These are phyloP conservation scores for Rhodamnia argentea DNA, from an alignment of 345 rosid species.

Conservation along the genomic window DNA sequence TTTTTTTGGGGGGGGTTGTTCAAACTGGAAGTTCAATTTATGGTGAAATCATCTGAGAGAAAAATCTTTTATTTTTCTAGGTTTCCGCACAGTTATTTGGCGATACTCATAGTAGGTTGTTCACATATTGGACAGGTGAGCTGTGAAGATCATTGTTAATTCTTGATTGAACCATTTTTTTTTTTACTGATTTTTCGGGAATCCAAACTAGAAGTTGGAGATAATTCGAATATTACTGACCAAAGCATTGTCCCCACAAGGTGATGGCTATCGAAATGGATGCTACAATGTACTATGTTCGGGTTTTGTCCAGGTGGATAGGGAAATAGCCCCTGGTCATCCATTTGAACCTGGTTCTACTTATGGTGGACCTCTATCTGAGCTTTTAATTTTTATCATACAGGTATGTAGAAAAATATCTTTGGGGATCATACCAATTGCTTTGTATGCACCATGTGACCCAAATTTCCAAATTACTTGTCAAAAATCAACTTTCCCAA, in stretches of 20 bases:
- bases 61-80: neutral
- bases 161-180: neutral
- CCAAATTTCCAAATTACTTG: no score
- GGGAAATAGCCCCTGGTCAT: neutral
- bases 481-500: no score
- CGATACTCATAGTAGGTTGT: neutral
- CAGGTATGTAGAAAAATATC: no score
- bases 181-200: neutral
- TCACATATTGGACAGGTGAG: neutral
- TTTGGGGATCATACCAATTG: no score
- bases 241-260: neutral
- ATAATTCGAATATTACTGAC: neutral
- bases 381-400: neutral
- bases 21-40: neutral
- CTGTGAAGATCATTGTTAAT: neutral
- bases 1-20: no score
- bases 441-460: no score
- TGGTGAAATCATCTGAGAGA: neutral
- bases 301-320: neutral
- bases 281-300: neutral
- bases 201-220: neutral
- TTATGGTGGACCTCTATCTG: neutral
- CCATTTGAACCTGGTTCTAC: neutral
- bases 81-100: neutral
- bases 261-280: neutral